Conservation (phyloP, 306 rosid genomes). For the Vigna radiata region DNA sequence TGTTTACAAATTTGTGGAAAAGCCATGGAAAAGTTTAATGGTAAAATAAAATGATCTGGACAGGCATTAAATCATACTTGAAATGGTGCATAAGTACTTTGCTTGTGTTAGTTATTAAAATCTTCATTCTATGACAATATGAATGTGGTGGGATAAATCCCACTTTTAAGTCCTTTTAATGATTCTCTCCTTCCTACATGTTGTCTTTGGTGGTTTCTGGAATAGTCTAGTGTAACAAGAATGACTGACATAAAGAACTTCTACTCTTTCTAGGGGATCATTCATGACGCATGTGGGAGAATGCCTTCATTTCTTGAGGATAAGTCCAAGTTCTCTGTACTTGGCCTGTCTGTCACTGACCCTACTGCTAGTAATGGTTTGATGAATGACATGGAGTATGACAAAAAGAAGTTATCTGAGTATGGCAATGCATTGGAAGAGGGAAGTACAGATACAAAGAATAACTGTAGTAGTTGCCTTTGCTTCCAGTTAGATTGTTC, state of each 20-base stretch:
- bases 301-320: slow-evolving; percentile 75
- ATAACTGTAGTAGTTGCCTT: slow-evolving; percentile 49
- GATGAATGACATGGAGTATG: slow-evolving; percentile 45
- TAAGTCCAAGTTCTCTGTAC: slow-evolving; percentile 65
- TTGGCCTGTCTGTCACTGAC: slow-evolving; percentile 61
- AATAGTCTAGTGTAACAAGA: slow-evolving; percentile 23
- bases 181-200: slow-evolving; percentile 23
- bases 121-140: slow-evolving; percentile 32
- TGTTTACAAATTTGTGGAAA: slow-evolving; percentile 3
- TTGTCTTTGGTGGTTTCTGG: slow-evolving; percentile 41
- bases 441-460: slow-evolving; percentile 41
- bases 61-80: background rate
- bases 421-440: slow-evolving; percentile 49
- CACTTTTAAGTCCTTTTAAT: slow-evolving; percentile 17
- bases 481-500: slow-evolving; percentile 58
- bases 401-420: slow-evolving; percentile 45
- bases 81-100: slow-evolving; percentile 13
- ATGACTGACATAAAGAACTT: slow-evolving; percentile 39
- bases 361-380: slow-evolving; percentile 45
- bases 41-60: slow-evolving; percentile 31
- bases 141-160: slow-evolving; percentile 33
- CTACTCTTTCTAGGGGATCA: slow-evolving; percentile 62
- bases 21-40: slow-evolving; percentile 4
- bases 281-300: slow-evolving; percentile 56
- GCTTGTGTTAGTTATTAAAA: slow-evolving; percentile 12